Evolutionary conservation across 2,329 filamentous ascomycete genomes (phyloP).

Genomic region (Tolypocladium pustulatum): DNA sequence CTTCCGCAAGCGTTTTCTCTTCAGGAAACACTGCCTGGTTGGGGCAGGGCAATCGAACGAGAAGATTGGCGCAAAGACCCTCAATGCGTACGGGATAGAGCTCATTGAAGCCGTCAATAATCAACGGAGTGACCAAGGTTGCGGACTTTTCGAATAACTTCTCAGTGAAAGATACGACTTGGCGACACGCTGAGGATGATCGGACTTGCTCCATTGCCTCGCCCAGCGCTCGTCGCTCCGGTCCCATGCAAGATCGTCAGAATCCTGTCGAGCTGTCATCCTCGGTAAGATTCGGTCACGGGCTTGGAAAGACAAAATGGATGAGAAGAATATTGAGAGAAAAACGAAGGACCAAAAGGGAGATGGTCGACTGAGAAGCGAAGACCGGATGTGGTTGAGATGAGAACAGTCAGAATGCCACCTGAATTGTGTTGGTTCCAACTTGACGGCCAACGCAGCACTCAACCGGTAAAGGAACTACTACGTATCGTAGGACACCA

Average conservation of each 20-base stretch:
- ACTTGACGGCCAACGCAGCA: too few relatives aligned
- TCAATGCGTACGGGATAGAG: too few relatives aligned
- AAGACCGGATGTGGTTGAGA: too few relatives aligned
- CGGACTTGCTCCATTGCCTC: slow-evolving; percentile 12
- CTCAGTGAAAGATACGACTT: slow-evolving; percentile 10
- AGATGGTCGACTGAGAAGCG: too few relatives aligned
- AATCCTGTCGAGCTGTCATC: slow-evolving; percentile 15
- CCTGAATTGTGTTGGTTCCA: too few relatives aligned
- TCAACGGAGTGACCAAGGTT: slow-evolving; percentile 11
- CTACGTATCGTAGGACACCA: too few relatives aligned
- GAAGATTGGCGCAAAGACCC: too few relatives aligned
- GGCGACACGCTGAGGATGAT: slow-evolving; percentile 7
- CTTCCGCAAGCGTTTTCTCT: slow-evolving; percentile 14
- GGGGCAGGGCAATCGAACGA: slow-evolving; percentile 14
- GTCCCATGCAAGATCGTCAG: slow-evolving; percentile 19
- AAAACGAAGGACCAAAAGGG: too few relatives aligned
- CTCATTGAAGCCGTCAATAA: slow-evolving; percentile 17
- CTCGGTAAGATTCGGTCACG: neutral
- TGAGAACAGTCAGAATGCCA: too few relatives aligned
- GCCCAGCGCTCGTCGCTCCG: slow-evolving; percentile 16
- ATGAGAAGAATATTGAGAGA: too few relatives aligned
- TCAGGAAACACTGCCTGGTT: slow-evolving; percentile 8
- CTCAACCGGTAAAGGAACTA: too few relatives aligned
- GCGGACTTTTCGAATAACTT: slow-evolving; percentile 7
- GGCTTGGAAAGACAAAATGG: too few relatives aligned